A percentile compares a stretch with the other conserved stretches of the same genome.
Evolutionary conservation across 2,329 filamentous ascomycete species (phyloP).

Genomic region (Fusarium palustre): DNA sequence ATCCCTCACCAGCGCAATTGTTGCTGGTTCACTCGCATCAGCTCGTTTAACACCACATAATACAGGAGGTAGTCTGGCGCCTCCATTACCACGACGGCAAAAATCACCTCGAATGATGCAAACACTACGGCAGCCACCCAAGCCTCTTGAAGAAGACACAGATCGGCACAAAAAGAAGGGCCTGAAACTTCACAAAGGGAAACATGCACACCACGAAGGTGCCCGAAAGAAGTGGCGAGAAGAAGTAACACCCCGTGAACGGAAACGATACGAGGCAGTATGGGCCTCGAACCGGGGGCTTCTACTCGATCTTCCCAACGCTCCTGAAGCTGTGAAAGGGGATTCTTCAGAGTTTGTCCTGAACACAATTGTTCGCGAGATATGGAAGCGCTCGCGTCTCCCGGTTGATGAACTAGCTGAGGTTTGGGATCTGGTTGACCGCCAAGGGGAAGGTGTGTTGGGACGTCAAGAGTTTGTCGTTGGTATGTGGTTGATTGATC

Average conservation of each 20-base stretch:
- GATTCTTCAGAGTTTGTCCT: slow-evolving; percentile 65
- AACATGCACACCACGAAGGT: slow-evolving; percentile 82
- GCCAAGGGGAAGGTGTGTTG: slow-evolving; percentile 65
- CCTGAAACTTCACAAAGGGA: slow-evolving; percentile 63
- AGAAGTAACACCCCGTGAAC: slow-evolving; percentile 75
- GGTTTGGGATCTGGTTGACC: slow-evolving; percentile 81
- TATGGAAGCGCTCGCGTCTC: slow-evolving; percentile 79
- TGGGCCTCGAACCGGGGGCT: slow-evolving; percentile 84
- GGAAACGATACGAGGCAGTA: slow-evolving; percentile 85
- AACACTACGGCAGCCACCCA: slow-evolving; percentile 71
- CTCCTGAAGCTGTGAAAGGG: slow-evolving; percentile 35
- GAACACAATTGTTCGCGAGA: slow-evolving; percentile 76
- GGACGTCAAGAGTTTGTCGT: slow-evolving; percentile 81
- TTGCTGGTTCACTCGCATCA: slow-evolving; percentile 79
- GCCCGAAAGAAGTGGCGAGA: slow-evolving; percentile 82
- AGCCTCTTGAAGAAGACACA: slow-evolving; percentile 65
- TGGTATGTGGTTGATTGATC: slow-evolving; percentile 85
- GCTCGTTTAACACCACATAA: slow-evolving; percentile 62
- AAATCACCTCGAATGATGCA: slow-evolving; percentile 69
- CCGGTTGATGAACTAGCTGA: slow-evolving; percentile 76
- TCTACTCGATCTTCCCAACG: slow-evolving; percentile 52
- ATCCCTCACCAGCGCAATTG: slow-evolving; percentile 78
- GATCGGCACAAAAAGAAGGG: slow-evolving; percentile 62
- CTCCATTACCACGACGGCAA: slow-evolving; percentile 57
- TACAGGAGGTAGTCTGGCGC: slow-evolving; percentile 53